Percentiles rank a stretch among this genome's conserved stretches.
Conservation (phyloP, 139 green algal genomes). For the Coccomyxa sp. region DNA sequence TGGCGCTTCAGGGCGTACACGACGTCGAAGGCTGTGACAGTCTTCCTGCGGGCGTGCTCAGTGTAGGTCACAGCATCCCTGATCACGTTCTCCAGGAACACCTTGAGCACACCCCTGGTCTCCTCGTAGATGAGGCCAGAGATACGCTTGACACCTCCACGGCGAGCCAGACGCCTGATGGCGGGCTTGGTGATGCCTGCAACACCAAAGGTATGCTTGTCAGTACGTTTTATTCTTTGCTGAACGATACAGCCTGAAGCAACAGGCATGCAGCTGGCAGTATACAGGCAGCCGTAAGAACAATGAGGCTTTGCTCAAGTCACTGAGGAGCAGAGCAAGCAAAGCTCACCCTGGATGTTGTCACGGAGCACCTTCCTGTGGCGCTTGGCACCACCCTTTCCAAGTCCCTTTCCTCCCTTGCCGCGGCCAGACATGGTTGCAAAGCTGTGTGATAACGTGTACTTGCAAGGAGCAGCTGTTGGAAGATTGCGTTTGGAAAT, state of each 20-base stretch:
- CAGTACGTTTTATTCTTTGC: no score
- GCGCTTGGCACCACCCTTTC: slow-evolving; percentile 88
- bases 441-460: background rate
- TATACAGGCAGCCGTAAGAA: background rate
- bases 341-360: slow-evolving; percentile 75
- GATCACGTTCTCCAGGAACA: slow-evolving; percentile 91
- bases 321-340: background rate
- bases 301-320: background rate
- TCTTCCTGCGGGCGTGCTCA: slow-evolving; percentile 95
- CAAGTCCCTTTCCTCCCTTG: slow-evolving; percentile 93
- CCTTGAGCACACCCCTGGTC: slow-evolving; percentile 75
- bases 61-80: slow-evolving; percentile 96
- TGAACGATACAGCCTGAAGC: no score
- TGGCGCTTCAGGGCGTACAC: slow-evolving; percentile 96
- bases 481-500: background rate
- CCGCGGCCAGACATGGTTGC: slow-evolving; percentile 86
- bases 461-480: no score
- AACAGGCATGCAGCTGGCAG: background rate
- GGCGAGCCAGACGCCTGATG: slow-evolving; percentile 78
- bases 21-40: slow-evolving; percentile 93
- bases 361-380: slow-evolving; percentile 65
- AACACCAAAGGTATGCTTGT: background rate
- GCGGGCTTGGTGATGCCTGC: slow-evolving; percentile 88
- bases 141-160: slow-evolving; percentile 79
- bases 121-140: slow-evolving; percentile 91